Evolutionary conservation across 768 basidiomycete genomes (phyloP), one percentile per base, ranked within the genome.

Genomic region (Naganishia onofrii): DNA sequence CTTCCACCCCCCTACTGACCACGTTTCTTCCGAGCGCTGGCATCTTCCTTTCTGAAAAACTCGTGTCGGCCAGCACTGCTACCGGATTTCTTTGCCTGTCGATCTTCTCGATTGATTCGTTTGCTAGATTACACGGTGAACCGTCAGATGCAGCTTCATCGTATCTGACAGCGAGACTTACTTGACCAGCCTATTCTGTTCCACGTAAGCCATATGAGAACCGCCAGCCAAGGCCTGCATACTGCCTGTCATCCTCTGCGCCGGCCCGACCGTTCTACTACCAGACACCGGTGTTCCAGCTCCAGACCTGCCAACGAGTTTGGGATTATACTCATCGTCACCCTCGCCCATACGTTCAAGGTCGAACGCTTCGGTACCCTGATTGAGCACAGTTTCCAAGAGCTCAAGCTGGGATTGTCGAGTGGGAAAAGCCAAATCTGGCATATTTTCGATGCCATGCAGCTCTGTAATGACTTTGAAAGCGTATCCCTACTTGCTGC

Each of bases 401-500:
- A 99, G 87, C 79, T 97, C 95, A 70, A 98, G 95, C 82, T 98
- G 95, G 77, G 96, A 91, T 75, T 92, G 88, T 76, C 87, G 86
- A 48, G 91, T 92, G 76, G 87, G 88, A 84, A 95, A 99, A 60
- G 97, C 96, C 65, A 98, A 85, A 76, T 93, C 90, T 3, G 90
- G 88, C 73, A 93, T 85, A 52, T 85, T 84, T 69, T 95, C 89
- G 31, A 98, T 84, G 10, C 96, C 96, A 72, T 98, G 93, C 21
- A 99, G 87, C 75, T 94, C 91, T 1, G 96, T 98, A 82, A 99
- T 98, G 66, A 99, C 95, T 82, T 98, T 98, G 87, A 99, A 99
- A 7, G 95, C 91, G 82, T 99, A 99, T 2, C 96, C 95, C 75
- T 77, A 65, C 4, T 17, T 7, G 21, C 29, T 7, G 23, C 34